Evolutionary conservation across 2,329 filamentous ascomycete species (phyloP).

Genomic region (Ascosphaera pollenicola): DNA sequence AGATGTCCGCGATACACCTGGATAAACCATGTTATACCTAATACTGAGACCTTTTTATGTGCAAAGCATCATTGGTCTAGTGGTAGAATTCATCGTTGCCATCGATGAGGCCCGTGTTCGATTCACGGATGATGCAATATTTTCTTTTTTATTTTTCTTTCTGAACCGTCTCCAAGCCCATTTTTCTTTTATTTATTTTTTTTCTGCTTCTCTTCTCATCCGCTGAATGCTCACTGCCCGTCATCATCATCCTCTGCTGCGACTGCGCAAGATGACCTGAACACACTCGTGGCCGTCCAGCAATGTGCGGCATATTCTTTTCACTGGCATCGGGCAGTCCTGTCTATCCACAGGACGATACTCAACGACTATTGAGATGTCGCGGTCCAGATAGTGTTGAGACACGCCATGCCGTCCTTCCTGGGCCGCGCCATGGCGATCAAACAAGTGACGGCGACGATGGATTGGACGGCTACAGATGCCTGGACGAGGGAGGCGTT

Average conservation of each 20-base stretch:
- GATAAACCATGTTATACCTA: no score
- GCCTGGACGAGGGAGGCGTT: neutral
- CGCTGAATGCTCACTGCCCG: neutral
- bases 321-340: slow-evolving; percentile 18
- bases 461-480: neutral
- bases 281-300: slow-evolving; percentile 3
- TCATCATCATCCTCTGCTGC: neutral
- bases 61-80: slow-evolving; percentile 23
- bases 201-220: neutral
- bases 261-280: neutral
- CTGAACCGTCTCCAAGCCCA: neutral
- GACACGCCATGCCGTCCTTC: slow-evolving; percentile 11
- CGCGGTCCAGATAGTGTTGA: slow-evolving; percentile 24
- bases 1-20: no score
- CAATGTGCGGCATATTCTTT: slow-evolving; percentile 31
- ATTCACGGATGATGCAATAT: slow-evolving; percentile 21
- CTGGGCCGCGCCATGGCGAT: neutral
- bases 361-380: slow-evolving; percentile 14
- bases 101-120: slow-evolving; percentile 29
- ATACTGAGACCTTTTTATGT: no score
- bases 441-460: no score
- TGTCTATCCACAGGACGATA: slow-evolving; percentile 13
- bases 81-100: slow-evolving; percentile 33
- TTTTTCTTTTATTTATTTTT: neutral
- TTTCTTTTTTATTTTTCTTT: neutral